Evolutionary conservation across 345 rosid species (phyloP).

Genomic region (Leavenworthia alabamica): DNA sequence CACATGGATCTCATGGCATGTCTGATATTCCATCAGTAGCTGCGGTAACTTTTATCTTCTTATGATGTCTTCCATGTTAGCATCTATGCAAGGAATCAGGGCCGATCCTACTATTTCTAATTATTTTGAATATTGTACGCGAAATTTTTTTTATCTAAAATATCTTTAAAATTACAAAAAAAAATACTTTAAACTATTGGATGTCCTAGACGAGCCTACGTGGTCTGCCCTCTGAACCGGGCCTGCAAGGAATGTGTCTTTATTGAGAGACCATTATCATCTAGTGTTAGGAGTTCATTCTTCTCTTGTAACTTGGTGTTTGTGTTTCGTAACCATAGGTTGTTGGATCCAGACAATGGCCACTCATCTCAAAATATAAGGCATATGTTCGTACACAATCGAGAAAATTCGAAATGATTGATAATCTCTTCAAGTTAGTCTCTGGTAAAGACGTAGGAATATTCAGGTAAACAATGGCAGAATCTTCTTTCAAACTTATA

Average conservation of each 20-base stretch:
- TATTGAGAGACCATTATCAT: neutral
- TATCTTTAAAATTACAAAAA: too few relatives aligned
- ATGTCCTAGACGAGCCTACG: too few relatives aligned
- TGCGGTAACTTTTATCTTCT: conserved; percentile 44
- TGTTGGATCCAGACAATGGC: conserved; percentile 88
- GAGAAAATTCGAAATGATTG: conserved; percentile 78
- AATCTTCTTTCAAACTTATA: neutral
- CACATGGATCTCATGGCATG: conserved; percentile 92
- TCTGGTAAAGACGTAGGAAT: conserved; percentile 67
- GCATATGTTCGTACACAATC: conserved; percentile 90
- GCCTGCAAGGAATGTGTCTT: neutral
- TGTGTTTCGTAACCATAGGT: conserved; percentile 31
- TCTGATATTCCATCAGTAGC: conserved; percentile 85
- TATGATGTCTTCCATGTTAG: neutral
- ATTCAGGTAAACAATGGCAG: conserved; percentile 33
- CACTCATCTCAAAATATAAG: conserved; percentile 71
- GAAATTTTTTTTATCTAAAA: too few relatives aligned
- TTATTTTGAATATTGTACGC: too few relatives aligned
- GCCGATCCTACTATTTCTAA: too few relatives aligned
- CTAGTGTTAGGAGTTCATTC: too few relatives aligned
- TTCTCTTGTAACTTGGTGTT: neutral
- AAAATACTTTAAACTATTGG: too few relatives aligned
- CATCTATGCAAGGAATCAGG: too few relatives aligned
- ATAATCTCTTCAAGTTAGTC: conserved; percentile 54
- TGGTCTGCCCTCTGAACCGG: too few relatives aligned